Evolutionary conservation across 306 rosid species (phyloP).

Genomic region (Vigna hirtella): DNA sequence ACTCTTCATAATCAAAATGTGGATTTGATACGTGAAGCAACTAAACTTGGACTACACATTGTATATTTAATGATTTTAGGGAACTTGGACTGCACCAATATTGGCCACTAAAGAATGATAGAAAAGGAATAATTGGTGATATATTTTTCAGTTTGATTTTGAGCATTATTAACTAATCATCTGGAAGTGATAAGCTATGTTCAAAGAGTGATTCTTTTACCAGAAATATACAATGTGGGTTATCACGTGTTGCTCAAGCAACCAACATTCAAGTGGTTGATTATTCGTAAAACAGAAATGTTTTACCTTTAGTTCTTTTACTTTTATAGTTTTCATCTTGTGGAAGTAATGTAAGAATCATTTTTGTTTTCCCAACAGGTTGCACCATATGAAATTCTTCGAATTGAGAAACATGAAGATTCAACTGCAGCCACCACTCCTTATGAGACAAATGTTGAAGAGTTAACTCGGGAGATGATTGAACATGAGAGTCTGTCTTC

Average conservation of each 20-base stretch:
- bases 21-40: slow-evolving; percentile 28
- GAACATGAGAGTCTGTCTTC: slow-evolving; percentile 55
- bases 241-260: background rate
- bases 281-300: background rate
- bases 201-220: background rate
- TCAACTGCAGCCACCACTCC: slow-evolving; percentile 51
- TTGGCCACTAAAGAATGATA: background rate
- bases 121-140: background rate
- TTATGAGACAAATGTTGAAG: slow-evolving; percentile 60
- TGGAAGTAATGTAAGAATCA: background rate
- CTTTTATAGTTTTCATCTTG: slow-evolving; percentile 6
- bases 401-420: slow-evolving; percentile 72
- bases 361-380: slow-evolving; percentile 57
- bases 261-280: background rate
- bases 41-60: slow-evolving; percentile 1
- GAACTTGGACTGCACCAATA: background rate
- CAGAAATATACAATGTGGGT: too few relatives aligned
- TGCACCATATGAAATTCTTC: slow-evolving; percentile 76
- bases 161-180: background rate
- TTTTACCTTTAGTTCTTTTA: background rate
- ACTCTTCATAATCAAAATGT: background rate
- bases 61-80: background rate
- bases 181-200: background rate
- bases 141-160: background rate
- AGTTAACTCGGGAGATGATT: slow-evolving; percentile 55